Evolutionary conservation across 495 filamentous ascomycete genomes (phyloP).

Genomic region (Cercophora newfieldiana): DNA sequence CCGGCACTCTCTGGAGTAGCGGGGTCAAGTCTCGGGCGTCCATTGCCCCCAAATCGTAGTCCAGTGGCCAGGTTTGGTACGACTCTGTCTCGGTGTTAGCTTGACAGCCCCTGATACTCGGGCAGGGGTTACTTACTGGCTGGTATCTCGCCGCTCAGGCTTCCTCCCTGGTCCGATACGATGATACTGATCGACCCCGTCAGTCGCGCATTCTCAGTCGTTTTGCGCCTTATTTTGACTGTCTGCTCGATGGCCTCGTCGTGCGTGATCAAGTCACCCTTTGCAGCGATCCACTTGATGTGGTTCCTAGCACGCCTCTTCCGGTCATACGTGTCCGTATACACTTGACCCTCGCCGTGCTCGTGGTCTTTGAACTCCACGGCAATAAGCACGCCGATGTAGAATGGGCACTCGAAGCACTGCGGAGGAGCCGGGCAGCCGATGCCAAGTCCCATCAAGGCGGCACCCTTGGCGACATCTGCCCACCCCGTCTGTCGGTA

Average conservation of each 20-base stretch:
- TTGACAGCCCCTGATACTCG: neutral
- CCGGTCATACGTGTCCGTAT: constrained; percentile 13
- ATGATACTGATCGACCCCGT: constrained; percentile 4
- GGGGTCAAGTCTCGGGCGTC: neutral
- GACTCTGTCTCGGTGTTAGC: neutral
- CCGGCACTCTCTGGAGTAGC: neutral
- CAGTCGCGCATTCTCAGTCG: neutral
- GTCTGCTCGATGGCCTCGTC: neutral
- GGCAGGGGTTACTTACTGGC: neutral
- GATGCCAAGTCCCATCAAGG: constrained; percentile 18
- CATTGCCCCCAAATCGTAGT: constrained; percentile 10
- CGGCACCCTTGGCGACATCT: constrained; percentile 13
- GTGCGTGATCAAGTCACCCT: constrained; percentile 18
- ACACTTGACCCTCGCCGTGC: neutral
- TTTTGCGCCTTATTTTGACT: constrained; percentile 14
- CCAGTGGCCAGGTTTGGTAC: neutral
- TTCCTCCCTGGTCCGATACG: neutral
- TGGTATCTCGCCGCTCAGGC: neutral
- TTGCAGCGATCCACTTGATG: constrained; percentile 15
- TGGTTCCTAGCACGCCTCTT: neutral
- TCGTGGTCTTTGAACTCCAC: constrained; percentile 6
- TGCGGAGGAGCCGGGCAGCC: constrained; percentile 8
- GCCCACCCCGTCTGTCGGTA: constrained; percentile 16
- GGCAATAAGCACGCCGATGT: constrained; percentile 15
- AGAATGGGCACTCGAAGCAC: constrained; percentile 6